Conservation (phyloP, 78 protist genomes). For the Dictyostelium citrinum region DNA sequence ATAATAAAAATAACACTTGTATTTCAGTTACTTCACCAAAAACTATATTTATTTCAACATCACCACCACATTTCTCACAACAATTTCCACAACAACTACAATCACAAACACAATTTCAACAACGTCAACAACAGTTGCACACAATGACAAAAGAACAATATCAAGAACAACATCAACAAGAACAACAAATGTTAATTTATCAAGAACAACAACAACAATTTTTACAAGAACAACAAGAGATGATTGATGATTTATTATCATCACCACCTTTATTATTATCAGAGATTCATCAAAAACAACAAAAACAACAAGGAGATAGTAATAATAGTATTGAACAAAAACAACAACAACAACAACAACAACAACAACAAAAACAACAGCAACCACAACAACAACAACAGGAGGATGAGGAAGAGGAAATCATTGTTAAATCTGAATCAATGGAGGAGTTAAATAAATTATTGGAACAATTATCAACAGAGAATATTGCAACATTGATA, state of each 20-base stretch:
- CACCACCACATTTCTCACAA: not conserved
- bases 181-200: not conserved
- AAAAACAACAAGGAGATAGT: not conserved
- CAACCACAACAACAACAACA: no score
- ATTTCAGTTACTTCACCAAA: not conserved
- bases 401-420: not conserved
- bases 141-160: not conserved
- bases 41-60: not conserved
- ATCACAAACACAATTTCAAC: not conserved
- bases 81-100: not conserved
- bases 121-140: not conserved
- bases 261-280: not conserved
- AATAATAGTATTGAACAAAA: not conserved
- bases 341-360: not conserved
- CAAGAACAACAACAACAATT: not conserved
- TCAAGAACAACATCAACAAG: not conserved
- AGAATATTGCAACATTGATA: not conserved
- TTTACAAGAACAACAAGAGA: constrained; percentile 5
- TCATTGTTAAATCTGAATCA: constrained; percentile 16
- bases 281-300: not conserved
- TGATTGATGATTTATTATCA: not conserved
- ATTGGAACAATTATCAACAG: constrained; percentile 48
- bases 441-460: constrained; percentile 46
- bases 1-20: not conserved
- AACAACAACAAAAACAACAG: not conserved